These are phyloP conservation scores for Diphasiastrum complanatum DNA, from an alignment of 83 land plant species.

Conservation along the genomic window DNA sequence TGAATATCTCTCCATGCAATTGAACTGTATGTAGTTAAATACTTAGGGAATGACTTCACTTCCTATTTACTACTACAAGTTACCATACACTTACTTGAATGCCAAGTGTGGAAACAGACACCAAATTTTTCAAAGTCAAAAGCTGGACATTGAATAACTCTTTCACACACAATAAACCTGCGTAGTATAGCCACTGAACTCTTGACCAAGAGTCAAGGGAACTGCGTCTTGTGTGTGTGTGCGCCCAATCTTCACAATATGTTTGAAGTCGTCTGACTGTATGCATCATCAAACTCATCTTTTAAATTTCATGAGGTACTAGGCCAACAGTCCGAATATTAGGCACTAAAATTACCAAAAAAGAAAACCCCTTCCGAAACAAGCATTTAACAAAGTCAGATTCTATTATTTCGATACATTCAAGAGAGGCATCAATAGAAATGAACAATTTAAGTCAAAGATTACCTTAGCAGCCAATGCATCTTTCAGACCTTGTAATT, in stretches of 20 bases:
- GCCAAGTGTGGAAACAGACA: neutral
- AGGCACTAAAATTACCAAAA: neutral
- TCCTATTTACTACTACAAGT: too few relatives aligned
- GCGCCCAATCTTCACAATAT: conserved; percentile 94
- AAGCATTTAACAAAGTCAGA: neutral
- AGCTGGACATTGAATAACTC: neutral
- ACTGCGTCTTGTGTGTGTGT: conserved; percentile 98
- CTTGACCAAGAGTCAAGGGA: conserved; percentile 93
- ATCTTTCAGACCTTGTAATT: conserved; percentile 52
- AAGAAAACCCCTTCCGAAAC: neutral
- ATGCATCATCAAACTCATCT: neutral
- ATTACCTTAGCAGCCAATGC: conserved; percentile 69
- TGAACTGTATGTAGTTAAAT: too few relatives aligned
- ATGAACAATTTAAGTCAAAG: neutral
- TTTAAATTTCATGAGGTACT: neutral
- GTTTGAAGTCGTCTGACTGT: conserved; percentile 70
- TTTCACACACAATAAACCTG: conserved; percentile 38
- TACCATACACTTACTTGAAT: neutral
- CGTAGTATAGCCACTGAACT: conserved; percentile 88
- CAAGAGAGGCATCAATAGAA: neutral
- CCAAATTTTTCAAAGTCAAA: neutral
- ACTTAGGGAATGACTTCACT: too few relatives aligned
- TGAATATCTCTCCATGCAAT: too few relatives aligned
- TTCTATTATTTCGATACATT: neutral
- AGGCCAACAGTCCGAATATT: neutral